Base-by-base conservation (phyloP, 2,329 filamentous ascomycete genomes). In the Paecilomyces niveus region DNA sequence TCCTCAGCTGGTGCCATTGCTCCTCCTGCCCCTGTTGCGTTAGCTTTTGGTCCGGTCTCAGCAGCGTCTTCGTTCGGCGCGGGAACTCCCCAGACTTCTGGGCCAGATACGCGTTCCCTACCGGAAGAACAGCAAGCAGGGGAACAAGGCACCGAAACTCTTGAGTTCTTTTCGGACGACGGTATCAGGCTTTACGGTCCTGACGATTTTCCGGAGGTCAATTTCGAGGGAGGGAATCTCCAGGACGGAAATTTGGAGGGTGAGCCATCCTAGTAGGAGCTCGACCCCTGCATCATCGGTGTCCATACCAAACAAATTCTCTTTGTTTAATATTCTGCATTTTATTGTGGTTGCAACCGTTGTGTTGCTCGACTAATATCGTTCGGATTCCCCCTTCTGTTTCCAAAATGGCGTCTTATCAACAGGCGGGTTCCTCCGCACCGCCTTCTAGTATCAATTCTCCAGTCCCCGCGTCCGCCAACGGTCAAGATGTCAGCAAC, bases 371-470 rank as follows among this genome's bases (percentile, higher is more conserved):
- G 49, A 18, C 24, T 24, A n/a, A n/a, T 56, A 58, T 61, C 61
- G 55, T 54, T 55, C 54, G 11, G 7, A 6, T 21, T 24, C 51
- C 18, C 54, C 45, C 31, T 52, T 31, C 26, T 54, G 31, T 15
- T 31, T 53, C 26, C 39, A 54, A 52, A 31, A 75, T 74, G 71
- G 66, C 71, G 39, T 72, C 72, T 21, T 61, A 60, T 15, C 71
- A 72, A 60, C 65, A 68, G 49, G 62, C 65, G 15, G 71, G 67
- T 22, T 72, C 72, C 21, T 72, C 72, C 26, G 70, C 67, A 3
- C 71, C 72, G 11, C 68, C 72, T 4, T 74, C 72, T 51, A 70
- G 70, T 49, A 67, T 74, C 59, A 74, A 74, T 57, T 74, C 73
- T 21, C 70, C 72, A 3, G 61, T 66, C 9, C 51, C 72, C 33